These are phyloP conservation scores for Backusella mclennaniae DNA, from an alignment of 192 early-diverging fungal genomes.

Conservation along the genomic window DNA sequence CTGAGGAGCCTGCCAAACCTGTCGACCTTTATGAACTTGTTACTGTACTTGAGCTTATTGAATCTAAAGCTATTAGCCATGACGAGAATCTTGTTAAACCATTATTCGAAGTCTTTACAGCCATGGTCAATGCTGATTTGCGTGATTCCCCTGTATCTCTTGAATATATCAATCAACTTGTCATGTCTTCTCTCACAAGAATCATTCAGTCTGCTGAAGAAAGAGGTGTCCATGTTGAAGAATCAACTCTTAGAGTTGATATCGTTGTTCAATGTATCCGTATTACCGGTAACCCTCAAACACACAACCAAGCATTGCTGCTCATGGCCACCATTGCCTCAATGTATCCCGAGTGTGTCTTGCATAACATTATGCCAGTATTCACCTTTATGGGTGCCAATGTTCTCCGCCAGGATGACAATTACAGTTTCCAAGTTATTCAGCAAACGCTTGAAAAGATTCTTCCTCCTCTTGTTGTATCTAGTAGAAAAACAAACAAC, in stretches of 20 bases:
- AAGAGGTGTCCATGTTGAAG: slow-evolving; percentile 46
- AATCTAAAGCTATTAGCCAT: slow-evolving; percentile 56
- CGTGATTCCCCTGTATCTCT: slow-evolving; percentile 53
- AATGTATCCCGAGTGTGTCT: slow-evolving; percentile 78
- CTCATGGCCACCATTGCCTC: slow-evolving; percentile 85
- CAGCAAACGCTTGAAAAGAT: slow-evolving; percentile 86
- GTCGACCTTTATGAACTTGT: slow-evolving; percentile 55
- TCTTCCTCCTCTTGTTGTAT: slow-evolving; percentile 74
- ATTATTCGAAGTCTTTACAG: slow-evolving; percentile 71
- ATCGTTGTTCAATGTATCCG: slow-evolving; percentile 86
- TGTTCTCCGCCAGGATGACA: slow-evolving; percentile 92
- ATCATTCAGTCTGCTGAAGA: slow-evolving; percentile 47
- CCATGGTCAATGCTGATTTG: slow-evolving; percentile 54
- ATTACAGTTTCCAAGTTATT: slow-evolving; percentile 95
- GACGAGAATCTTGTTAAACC: slow-evolving; percentile 58
- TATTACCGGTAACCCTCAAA: slow-evolving; percentile 90
- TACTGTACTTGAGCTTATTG: slow-evolving; percentile 73
- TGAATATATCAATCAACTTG: slow-evolving; percentile 88
- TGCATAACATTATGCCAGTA: slow-evolving; percentile 93
- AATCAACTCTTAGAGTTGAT: slow-evolving; percentile 78
- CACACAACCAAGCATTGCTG: slow-evolving; percentile 85
- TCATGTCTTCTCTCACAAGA: slow-evolving; percentile 65
- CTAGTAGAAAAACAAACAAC: slow-evolving; percentile 34
- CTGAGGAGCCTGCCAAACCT: neutral
- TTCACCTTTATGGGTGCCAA: slow-evolving; percentile 99